Conservation (phyloP, 2,329 filamentous ascomycete species). For the Zopfia rhizophila region DNA sequence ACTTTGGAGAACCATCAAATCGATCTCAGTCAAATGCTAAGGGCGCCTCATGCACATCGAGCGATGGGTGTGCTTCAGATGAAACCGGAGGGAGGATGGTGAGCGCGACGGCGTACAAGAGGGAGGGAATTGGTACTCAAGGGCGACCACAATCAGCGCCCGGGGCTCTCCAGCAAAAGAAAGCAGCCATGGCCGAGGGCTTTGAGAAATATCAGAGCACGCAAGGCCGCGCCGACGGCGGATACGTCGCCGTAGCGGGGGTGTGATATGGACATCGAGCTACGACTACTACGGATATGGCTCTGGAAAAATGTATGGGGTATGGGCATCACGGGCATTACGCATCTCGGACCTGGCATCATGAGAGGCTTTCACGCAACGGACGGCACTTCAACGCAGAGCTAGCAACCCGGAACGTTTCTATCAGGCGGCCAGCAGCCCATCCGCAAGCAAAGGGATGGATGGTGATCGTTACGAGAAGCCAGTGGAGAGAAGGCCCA, state of each 20-base stretch:
- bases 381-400: background rate
- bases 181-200: constrained; percentile 38
- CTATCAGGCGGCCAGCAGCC: constrained; percentile 9
- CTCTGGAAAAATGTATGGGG: no score
- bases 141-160: constrained; percentile 42
- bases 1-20: constrained; percentile 43
- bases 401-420: background rate
- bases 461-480: background rate
- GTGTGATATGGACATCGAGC: constrained; percentile 17
- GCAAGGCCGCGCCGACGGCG: constrained; percentile 29
- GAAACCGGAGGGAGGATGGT: constrained; percentile 47
- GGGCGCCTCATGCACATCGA: constrained; percentile 51
- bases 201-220: constrained; percentile 29
- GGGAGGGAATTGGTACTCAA: constrained; percentile 41
- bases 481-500: background rate
- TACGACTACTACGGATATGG: constrained; percentile 10
- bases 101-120: constrained; percentile 50
- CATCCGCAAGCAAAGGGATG: no score
- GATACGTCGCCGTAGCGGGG: constrained; percentile 9
- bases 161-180: constrained; percentile 44
- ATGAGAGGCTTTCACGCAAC: constrained; percentile 4
- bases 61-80: constrained; percentile 48
- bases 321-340: constrained; percentile 12
- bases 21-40: constrained; percentile 48
- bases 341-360: background rate